phyloP scores from a whole-genome alignment of 345 rosid species.

The Gossypium bickii region DNA sequence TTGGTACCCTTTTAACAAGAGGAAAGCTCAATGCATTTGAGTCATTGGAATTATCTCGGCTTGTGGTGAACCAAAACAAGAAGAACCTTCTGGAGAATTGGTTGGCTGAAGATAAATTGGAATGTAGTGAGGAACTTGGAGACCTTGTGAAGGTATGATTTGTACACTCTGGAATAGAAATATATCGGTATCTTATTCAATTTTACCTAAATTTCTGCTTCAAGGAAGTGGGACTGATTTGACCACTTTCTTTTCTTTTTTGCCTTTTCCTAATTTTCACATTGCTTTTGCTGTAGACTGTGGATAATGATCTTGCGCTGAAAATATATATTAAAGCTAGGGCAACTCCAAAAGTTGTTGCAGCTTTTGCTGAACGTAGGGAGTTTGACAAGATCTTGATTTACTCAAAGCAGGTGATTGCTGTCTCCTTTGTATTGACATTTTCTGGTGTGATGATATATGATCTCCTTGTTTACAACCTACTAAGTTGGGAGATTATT shows the following conservation, averaged over 20 bases:
- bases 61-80: slow-evolving; percentile 97
- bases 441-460: not conserved
- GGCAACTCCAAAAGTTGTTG: slow-evolving; percentile 97
- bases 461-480: not conserved
- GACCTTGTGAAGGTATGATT: slow-evolving; percentile 93
- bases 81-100: slow-evolving; percentile 95
- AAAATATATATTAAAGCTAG: slow-evolving; percentile 94
- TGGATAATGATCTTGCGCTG: slow-evolving; percentile 96
- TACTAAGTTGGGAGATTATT: not conserved
- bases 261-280: slow-evolving; percentile 15
- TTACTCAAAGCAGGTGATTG: slow-evolving; percentile 84
- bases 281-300: slow-evolving; percentile 57
- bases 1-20: slow-evolving; percentile 90
- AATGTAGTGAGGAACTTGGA: slow-evolving; percentile 98
- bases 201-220: not conserved
- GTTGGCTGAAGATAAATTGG: slow-evolving; percentile 98
- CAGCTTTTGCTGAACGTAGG: slow-evolving; percentile 96
- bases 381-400: slow-evolving; percentile 94
- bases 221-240: not conserved
- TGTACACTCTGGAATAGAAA: not conserved
- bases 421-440: not conserved
- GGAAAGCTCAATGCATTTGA: slow-evolving; percentile 98
- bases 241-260: not conserved
- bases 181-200: not conserved
- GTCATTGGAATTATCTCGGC: slow-evolving; percentile 95